Evolutionary conservation across 768 basidiomycete genomes (phyloP), one percentile per base, ranked within the genome.

Genomic region (Mycena polygramma): DNA sequence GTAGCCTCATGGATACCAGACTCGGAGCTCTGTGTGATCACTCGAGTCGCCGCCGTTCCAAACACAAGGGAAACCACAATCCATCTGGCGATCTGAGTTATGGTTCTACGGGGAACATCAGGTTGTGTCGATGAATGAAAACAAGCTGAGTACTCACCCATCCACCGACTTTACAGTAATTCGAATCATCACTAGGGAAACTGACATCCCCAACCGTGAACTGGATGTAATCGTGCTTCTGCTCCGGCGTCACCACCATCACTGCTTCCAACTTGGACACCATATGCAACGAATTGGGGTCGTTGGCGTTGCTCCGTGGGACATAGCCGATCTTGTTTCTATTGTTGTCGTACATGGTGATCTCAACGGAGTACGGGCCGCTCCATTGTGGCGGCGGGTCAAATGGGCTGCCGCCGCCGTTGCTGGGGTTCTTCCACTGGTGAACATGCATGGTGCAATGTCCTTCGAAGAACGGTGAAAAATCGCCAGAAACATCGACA

Each of bases 41-140:
- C n/a, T 63, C 26, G 62, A 63, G 39, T 63, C 62, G 24, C 51
- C 62, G 20, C 62, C 62, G 24, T 41, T 53, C 62, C 62, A 63
- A 2, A 17, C 4, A 24, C 62, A 63, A 5, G 49, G 2, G 22
- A 63, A 63, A 43, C 51, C 48, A 22, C 62, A 63, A 24, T 63
- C 62, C 62, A 62, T 62, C 6, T 62, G 6, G 11, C 61, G 61
- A 62, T 62, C 54, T 4, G 54, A 4, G 36, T 36, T 20, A 49
- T 22, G 13, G 39, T 62, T 36, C 61, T 62, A 41, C 41, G 19
- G 37, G 39, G 10, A 2, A 52, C 15, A n/a, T 39, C 6, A 4
- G 5, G n/a, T n/a, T n/a, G n/a, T 37, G 48, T 22, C 11, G 2
- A 4, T 6, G 39, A 7, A 39, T 39, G 39, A 13, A 39, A 39